phyloP scores from a whole-genome alignment of 163 green algal species.

The Chloroidium sp. region DNA sequence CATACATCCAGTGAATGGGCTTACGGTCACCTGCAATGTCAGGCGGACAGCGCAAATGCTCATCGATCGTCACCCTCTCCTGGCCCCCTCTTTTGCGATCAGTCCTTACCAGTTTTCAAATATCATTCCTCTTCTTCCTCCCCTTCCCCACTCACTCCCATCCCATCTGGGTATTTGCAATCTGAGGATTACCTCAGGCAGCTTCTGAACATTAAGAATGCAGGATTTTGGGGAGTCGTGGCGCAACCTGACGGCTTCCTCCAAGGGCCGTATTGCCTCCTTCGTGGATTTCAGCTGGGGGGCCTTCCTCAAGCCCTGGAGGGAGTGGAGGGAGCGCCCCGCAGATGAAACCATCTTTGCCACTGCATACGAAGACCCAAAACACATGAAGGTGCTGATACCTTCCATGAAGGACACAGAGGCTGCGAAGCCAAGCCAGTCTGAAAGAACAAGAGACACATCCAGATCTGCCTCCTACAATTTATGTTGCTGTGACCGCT shows the following conservation, averaged over 20 bases:
- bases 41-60: no score
- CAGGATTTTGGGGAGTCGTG: slow-evolving; percentile 40
- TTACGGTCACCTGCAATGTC: no score
- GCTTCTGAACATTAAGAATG: neutral
- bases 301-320: neutral
- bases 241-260: slow-evolving; percentile 61
- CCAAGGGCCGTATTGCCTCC: slow-evolving; percentile 45
- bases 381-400: neutral
- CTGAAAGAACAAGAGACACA: no score
- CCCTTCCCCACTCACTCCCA: neutral
- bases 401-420: no score
- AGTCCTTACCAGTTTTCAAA: no score
- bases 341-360: slow-evolving; percentile 61
- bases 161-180: neutral
- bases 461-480: no score
- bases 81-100: no score
- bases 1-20: no score
- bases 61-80: no score
- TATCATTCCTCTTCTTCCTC: neutral
- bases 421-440: no score
- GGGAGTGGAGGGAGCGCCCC: slow-evolving; percentile 1
- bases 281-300: slow-evolving; percentile 80
- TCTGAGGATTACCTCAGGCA: neutral
- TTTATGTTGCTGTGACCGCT: no score
- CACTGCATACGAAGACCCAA: slow-evolving; percentile 51